Evolutionary conservation across 257 asterid genomes (phyloP), one percentile per base, ranked within the genome.

Genomic region (Capsicum rhomboideum): DNA sequence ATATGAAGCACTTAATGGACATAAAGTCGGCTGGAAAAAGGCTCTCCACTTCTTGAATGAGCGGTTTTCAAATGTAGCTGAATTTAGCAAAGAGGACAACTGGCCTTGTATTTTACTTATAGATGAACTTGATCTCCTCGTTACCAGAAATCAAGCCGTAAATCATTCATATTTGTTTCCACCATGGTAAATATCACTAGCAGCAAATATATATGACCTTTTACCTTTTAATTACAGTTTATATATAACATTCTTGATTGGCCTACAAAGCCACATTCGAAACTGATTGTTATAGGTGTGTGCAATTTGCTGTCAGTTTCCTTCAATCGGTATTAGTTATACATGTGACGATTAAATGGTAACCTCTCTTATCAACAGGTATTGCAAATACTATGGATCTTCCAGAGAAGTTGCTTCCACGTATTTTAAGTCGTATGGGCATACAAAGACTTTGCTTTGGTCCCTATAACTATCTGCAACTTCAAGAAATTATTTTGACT

Each of bases 351-450:
- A 10, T 37, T 59, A 68, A 29, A 52, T 10, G 31, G 66, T 46
- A 64, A 71, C 83, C 49, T 88, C 91, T 34, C 77, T 26, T 83
- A 34, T 64, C 81, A 40, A 75, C 91, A 96, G 99, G 99, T 83
- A 96, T 96, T 87, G 99, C 99, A 91, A 96, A 96, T 89, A 96
- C 99, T 56, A 96, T 96, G 98, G 98, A 96, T 92, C 99, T 96
- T 87, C 99, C 99, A 52, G 99, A 96, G 90, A 96, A 93, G 92
- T 85, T 96, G 90, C 94, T 96, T 84, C 98, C 99, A 0, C 94
- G 99, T 50, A 94, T 96, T 88, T 94, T 97, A 42, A 96, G 99
- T 88, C 96, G 98, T 18, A 94, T 96, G 99, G 98, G 99, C 87
- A 91, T 96, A 78, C 99, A 96, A 86, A 94, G 99, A 93, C 96